These are phyloP conservation scores for Cladorrhinum samala DNA, from an alignment of 495 filamentous ascomycete species.

Conservation along the genomic window DNA sequence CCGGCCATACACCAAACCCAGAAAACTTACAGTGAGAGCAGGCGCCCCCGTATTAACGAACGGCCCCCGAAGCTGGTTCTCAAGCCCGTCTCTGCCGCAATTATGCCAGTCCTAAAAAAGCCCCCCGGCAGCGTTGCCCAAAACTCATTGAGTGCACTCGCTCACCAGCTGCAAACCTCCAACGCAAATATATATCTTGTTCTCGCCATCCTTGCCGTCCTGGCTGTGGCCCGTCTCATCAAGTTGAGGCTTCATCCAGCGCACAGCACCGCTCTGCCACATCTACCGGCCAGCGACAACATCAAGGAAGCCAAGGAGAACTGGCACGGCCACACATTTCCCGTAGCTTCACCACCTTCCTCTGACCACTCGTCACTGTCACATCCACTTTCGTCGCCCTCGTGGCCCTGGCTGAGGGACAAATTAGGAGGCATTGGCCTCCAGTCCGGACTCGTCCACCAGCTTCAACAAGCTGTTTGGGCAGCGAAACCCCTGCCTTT, in stretches of 20 bases:
- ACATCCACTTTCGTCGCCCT: background rate
- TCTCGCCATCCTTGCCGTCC: slow-evolving; percentile 22
- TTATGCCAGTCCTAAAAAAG: slow-evolving; percentile 39
- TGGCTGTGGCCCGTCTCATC: slow-evolving; percentile 12
- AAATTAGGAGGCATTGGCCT: slow-evolving; percentile 1
- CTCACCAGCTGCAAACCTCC: slow-evolving; percentile 19
- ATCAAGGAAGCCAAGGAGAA: background rate
- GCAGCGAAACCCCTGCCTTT: slow-evolving; percentile 9
- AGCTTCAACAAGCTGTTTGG: slow-evolving; percentile 7
- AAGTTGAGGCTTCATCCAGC: background rate
- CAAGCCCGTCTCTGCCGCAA: slow-evolving; percentile 25
- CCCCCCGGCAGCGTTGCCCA: slow-evolving; percentile 29
- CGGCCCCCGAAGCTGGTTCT: slow-evolving; percentile 16
- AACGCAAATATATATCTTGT: slow-evolving; percentile 27
- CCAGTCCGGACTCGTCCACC: background rate
- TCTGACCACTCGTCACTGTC: too few species aligned
- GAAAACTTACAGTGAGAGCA: slow-evolving; percentile 16
- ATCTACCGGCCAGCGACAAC: too few species aligned
- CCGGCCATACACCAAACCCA: slow-evolving; percentile 22
- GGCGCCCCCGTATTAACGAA: background rate
- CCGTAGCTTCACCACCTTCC: background rate
- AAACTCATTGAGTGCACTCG: slow-evolving; percentile 17
- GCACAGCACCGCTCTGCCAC: background rate
- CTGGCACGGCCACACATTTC: background rate
- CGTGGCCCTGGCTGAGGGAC: background rate